phyloP scores from a whole-genome alignment of 2,329 filamentous ascomycete genomes.

The Raffaelea arxii region DNA sequence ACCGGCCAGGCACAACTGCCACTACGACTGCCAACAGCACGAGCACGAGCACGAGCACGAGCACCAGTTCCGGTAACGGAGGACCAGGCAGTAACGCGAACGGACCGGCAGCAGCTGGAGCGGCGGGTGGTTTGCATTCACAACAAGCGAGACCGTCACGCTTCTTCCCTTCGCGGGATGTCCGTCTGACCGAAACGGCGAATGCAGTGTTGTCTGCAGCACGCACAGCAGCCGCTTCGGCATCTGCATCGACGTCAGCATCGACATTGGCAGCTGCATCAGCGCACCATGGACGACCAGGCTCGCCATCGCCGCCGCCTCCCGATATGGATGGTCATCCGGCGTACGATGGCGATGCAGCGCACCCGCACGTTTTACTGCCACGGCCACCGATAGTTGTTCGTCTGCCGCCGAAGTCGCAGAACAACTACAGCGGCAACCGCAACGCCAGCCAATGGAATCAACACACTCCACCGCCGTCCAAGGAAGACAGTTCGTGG shows the following conservation, averaged over 20 bases:
- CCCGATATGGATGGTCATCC: slow-evolving; percentile 62
- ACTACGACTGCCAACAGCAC: slow-evolving; percentile 14
- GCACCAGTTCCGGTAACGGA: too few species aligned
- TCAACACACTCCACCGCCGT: slow-evolving; percentile 5
- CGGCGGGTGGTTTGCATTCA: slow-evolving; percentile 10
- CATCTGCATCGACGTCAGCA: neutral
- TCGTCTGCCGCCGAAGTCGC: slow-evolving; percentile 56
- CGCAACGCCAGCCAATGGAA: neutral
- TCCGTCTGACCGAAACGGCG: slow-evolving; percentile 28
- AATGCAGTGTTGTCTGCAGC: slow-evolving; percentile 12
- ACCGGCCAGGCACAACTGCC: slow-evolving; percentile 10
- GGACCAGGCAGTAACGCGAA: too few species aligned
- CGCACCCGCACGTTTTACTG: slow-evolving; percentile 58
- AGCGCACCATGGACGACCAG: slow-evolving; percentile 23
- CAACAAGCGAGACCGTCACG: slow-evolving; percentile 44
- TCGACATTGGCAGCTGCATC: slow-evolving; percentile 2
- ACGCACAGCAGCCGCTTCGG: neutral
- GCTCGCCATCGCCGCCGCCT: slow-evolving; percentile 62
- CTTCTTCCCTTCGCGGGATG: slow-evolving; percentile 51
- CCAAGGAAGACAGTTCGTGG: slow-evolving; percentile 30
- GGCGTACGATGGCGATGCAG: slow-evolving; percentile 57
- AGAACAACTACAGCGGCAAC: neutral
- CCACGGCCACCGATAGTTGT: slow-evolving; percentile 67
- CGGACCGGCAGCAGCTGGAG: too few species aligned
- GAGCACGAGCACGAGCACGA: slow-evolving; percentile 9